Evolutionary conservation across 2,329 filamentous ascomycete species (phyloP), one percentile per base, ranked within the genome.

Genomic region (Akanthomyces muscarius): DNA sequence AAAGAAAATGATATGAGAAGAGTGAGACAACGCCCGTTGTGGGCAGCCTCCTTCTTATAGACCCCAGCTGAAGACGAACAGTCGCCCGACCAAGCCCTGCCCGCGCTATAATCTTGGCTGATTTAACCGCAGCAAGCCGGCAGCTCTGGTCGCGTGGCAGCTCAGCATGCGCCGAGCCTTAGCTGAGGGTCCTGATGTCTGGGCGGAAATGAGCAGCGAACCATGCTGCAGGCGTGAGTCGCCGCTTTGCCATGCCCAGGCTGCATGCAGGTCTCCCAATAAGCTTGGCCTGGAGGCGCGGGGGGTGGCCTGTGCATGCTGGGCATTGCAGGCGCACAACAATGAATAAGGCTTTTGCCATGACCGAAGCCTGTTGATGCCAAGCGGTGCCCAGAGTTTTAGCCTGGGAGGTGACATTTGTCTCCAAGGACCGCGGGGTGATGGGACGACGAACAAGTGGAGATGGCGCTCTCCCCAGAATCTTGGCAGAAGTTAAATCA

Each of bases 401-500:
- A 61, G 57, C 8, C 36, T 42, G 45, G 4, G 10, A 18, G 5
- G 18, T 23, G 16, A 23, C 16, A 23, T 47, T 45, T 47, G 11
- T 10, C 30, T 47, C 3, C 38, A 41, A 16, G 13, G 28, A 16
- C 10, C 45, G 41, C 54, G n/a, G 18, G 28, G 57, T 33, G 48
- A 51, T 41, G 45, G 16, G 16, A 21, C 7, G 21, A 18, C n/a
- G 53, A 21, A 33, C 41, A n/a, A 52, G 57, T 61, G 57, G 57
- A 33, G 57, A 44, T 3, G 57, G 48, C 57, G 48, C 21, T 36
- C 25, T 51, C 57, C 57, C 57, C 57, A 60, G 57, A 53, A 36
- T 61, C 33, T 42, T 52, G 57, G 57, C 57, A 28, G 45, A 45
- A 55, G 25, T 16, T 36, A 25, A 33, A 47, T 33, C 5, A 57